Evolutionary conservation across 345 rosid species (phyloP), one percentile per base, ranked within the genome.

Genomic region (Atalantia buxifolia): DNA sequence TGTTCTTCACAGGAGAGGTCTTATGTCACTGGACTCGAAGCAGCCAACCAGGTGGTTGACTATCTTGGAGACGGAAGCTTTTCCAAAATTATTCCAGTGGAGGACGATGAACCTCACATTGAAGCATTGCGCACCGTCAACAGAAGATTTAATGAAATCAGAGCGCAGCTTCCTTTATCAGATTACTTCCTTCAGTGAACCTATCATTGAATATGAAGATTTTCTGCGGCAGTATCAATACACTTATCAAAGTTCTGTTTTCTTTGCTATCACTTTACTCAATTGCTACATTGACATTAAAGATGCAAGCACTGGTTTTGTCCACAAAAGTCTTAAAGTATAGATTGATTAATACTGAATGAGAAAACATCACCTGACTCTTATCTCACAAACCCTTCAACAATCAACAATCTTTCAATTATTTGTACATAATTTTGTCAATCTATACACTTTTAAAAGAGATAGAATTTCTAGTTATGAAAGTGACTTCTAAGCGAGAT

Each of bases 61-160:
- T 79, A 81, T 65, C 83, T 89, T 22, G 87, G 80, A 78, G 84
- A 83, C 16, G 92, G 94, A 81, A 82, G 84, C 73, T 87, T 85
- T 38, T 87, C 88, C 14, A 85, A 79, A 73, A 86, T 89, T 59
- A 75, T 90, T 50, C 87, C 90, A 18, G 86, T 87, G 0, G 88
- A 87, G 79, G 91, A 88, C 84, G 92, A 87, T 56, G 91, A 92
- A 66, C 87, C 82, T 71, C 92, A 87, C 70, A 78, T 88, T n/a
- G 80, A 90, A 81, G 85, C 87, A 69, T 84, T 82, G 1, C 76
- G 88, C 4, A 71, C 14, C 84, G 78, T 91, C 21, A 88, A 88
- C 82, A 80, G 90, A 77, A 83, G 83, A 70, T 30, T 92, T 7
- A 75, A 81, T 35, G 88, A 90, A 75, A 36, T 90, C 67, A 80